Evolutionary conservation across 2,329 filamentous ascomycete species (phyloP).

Genomic region (Claviceps sorghi): DNA sequence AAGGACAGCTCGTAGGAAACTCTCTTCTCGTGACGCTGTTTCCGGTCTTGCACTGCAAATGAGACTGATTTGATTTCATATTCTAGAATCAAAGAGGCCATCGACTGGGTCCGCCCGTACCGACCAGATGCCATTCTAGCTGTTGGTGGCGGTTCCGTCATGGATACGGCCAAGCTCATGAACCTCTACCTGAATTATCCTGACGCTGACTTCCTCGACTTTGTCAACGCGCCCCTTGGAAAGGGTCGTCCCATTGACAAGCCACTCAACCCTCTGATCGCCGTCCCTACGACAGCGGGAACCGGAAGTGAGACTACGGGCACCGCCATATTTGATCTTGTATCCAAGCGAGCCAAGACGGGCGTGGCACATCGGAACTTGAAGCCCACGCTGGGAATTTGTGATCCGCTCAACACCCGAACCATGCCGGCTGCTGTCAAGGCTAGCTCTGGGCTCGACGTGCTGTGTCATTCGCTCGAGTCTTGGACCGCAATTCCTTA

Average conservation of each 20-base stretch:
- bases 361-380: conserved; percentile 90
- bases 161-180: conserved; percentile 97
- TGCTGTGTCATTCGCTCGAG: conserved; percentile 88
- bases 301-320: conserved; percentile 91
- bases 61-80: background rate
- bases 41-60: conserved; percentile 16
- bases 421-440: conserved; percentile 95
- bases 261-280: conserved; percentile 60
- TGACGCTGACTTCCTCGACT: conserved; percentile 88
- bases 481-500: conserved; percentile 97
- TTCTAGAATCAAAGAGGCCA: conserved; percentile 68
- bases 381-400: conserved; percentile 87
- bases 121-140: conserved; percentile 80
- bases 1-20: conserved; percentile 72
- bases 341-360: conserved; percentile 80
- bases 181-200: conserved; percentile 88
- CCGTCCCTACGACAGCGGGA: conserved; percentile 70
- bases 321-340: conserved; percentile 94
- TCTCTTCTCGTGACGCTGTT: background rate
- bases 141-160: conserved; percentile 80
- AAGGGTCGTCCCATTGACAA: conserved; percentile 65
- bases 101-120: conserved; percentile 70
- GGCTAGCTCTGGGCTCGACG: conserved; percentile 81
- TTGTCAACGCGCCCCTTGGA: conserved; percentile 89
- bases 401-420: conserved; percentile 72